Evolutionary conservation across 2,329 filamentous ascomycete species (phyloP), one percentile per base, ranked within the genome.

Genomic region (Zasmidium cellare): DNA sequence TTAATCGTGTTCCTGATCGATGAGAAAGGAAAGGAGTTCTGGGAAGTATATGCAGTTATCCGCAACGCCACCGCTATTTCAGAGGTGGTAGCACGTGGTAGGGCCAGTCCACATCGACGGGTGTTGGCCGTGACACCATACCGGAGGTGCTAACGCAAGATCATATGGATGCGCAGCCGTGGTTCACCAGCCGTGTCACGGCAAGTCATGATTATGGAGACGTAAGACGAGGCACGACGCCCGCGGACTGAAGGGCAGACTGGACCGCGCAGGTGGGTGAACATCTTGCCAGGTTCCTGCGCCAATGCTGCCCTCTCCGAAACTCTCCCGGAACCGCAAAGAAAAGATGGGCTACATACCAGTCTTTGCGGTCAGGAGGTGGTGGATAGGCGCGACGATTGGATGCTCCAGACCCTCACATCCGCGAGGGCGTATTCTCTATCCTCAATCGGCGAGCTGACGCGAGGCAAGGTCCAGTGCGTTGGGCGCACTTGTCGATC

Each of bases 41-140:
- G 24, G n/a, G n/a, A 35, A 45, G 28, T 47, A 55, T 24, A 41
- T 22, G n/a, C 20, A 22, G 19, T 45, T 22, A 46, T 25, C 46
- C 25, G 48, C 24, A 47, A 56, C 11, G 44, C 57, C 54, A 62
- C 59, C 59, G 59, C 59, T 52, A 49, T 20, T 59, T 54, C 20
- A 25, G 23, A 25, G 25, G 2, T n/a, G 46, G 22, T 28, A 24
- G 14, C 22, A 25, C 46, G 25, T 28, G 16, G 46, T 9, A 49
- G 22, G 22, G 14, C 9, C 20, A 18, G 23, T 28, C 16, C 22
- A 49, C 22, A 25, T 16, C 18, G 12, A 16, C 12, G 25, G 14
- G 22, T 28, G 20, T 28, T 9, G 20, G 5, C 46, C 6, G 25
- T 49, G 22, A 28, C 22, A 25, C 46, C 19, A 49, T 49, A 3